Evolutionary conservation across 345 rosid species (phyloP).

Genomic region (Durio zibethinus): DNA sequence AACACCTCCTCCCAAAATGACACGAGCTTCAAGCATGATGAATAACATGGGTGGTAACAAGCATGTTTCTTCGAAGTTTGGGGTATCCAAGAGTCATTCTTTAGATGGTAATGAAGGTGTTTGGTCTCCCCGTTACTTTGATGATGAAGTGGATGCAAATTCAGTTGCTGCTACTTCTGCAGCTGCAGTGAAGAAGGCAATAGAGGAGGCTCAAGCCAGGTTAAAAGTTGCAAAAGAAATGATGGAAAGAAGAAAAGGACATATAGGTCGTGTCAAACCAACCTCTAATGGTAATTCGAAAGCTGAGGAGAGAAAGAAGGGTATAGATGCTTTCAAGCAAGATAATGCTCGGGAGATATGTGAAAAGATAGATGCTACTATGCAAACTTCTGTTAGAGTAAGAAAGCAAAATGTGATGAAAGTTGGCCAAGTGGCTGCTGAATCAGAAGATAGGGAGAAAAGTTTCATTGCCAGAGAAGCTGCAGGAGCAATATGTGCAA

Average conservation of each 20-base stretch:
- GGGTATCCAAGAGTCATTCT: constrained; percentile 32
- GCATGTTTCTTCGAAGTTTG: constrained; percentile 28
- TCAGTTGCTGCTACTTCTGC: constrained; percentile 86
- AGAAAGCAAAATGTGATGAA: constrained; percentile 18
- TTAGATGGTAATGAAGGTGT: constrained; percentile 35
- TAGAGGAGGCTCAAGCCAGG: constrained; percentile 80
- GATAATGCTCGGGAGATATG: constrained; percentile 23
- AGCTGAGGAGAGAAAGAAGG: constrained; percentile 29
- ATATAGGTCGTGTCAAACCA: constrained; percentile 34
- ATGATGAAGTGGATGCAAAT: constrained; percentile 65
- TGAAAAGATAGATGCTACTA: constrained; percentile 21
- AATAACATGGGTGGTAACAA: constrained; percentile 21
- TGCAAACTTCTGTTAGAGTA: constrained; percentile 18
- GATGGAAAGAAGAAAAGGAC: constrained; percentile 68
- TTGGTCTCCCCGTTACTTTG: constrained; percentile 57
- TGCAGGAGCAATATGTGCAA: constrained; percentile 22
- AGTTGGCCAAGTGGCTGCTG: constrained; percentile 19
- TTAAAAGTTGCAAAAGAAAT: constrained; percentile 70
- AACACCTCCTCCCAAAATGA: constrained; percentile 29
- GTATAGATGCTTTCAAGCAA: constrained; percentile 33
- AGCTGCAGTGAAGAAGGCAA: constrained; percentile 80
- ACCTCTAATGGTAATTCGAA: constrained; percentile 33
- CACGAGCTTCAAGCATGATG: constrained; percentile 28
- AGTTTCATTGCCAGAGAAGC: constrained; percentile 19
- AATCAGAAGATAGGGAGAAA: constrained; percentile 22